Percentiles rank a stretch among this genome's conserved stretches.
Evolutionary conservation across 257 asterid genomes (phyloP).

Genomic region (Scutellaria baicalensis): DNA sequence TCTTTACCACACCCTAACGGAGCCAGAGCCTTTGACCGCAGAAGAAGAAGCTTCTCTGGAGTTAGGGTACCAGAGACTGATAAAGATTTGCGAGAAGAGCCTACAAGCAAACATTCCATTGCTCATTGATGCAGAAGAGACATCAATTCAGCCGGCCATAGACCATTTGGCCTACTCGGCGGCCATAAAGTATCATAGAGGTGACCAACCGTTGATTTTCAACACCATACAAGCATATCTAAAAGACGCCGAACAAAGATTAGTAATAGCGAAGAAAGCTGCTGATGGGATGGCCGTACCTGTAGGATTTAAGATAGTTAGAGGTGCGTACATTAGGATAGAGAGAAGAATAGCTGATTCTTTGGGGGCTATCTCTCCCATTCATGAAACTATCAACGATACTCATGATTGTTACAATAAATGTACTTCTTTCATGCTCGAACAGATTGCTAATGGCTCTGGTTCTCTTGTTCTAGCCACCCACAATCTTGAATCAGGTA

Average conservation of each 20-base stretch:
- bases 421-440: conserved; percentile 56
- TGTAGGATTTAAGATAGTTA: conserved; percentile 67
- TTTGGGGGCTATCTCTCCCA: conserved; percentile 44
- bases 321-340: conserved; percentile 75
- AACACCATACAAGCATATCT: conserved; percentile 79
- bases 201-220: conserved; percentile 43
- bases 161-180: conserved; percentile 74
- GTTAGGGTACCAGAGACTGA: conserved; percentile 36
- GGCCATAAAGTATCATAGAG: conserved; percentile 22
- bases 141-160: conserved; percentile 66
- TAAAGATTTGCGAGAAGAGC: conserved; percentile 39
- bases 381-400: conserved; percentile 42
- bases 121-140: conserved; percentile 87
- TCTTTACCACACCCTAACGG: conserved; percentile 49
- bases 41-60: conserved; percentile 57
- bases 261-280: conserved; percentile 41
- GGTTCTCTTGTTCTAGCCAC: conserved; percentile 84
- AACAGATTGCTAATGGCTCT: conserved; percentile 50
- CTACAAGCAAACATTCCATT: conserved; percentile 33
- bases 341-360: conserved; percentile 41
- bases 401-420: conserved; percentile 56
- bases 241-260: conserved; percentile 57
- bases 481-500: conserved; percentile 79
- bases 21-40: conserved; percentile 42
- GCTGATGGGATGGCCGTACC: conserved; percentile 56